phyloP scores from a whole-genome alignment of 2,329 filamentous ascomycete species.

The Didymosphaeria variabile region DNA sequence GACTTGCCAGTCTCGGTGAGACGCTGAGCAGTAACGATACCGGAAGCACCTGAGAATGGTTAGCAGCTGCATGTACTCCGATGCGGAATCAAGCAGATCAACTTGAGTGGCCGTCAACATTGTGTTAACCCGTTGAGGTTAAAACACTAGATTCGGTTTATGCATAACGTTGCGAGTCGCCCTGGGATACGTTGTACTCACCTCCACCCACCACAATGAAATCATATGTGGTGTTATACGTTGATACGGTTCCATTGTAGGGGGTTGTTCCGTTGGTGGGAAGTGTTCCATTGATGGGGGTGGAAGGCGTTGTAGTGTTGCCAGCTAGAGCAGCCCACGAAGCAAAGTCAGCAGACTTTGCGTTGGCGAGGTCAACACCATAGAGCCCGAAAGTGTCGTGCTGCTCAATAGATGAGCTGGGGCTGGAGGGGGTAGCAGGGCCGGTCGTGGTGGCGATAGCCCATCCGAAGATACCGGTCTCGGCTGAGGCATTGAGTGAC shows the following conservation, averaged over 20 bases:
- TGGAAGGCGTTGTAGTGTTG: conserved; percentile 10
- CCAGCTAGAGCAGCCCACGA: conserved; percentile 33
- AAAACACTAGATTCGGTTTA: no score
- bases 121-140: no score
- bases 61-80: no score
- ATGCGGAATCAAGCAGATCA: no score
- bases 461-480: conserved; percentile 20
- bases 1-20: conserved; percentile 50
- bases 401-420: conserved; percentile 1
- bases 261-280: conserved; percentile 15
- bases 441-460: conserved; percentile 27
- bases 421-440: conserved; percentile 19
- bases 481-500: conserved; percentile 16
- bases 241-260: conserved; percentile 17
- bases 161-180: no score
- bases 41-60: conserved; percentile 35
- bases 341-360: conserved; percentile 31
- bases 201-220: conserved; percentile 53
- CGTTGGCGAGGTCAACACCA: conserved; percentile 27
- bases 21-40: conserved; percentile 49
- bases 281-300: conserved; percentile 11
- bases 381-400: conserved; percentile 25
- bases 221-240: conserved; percentile 49
- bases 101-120: no score
- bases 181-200: no score